Base-by-base conservation (phyloP, 305 asterid species). In the Fraxinus sp. region DNA sequence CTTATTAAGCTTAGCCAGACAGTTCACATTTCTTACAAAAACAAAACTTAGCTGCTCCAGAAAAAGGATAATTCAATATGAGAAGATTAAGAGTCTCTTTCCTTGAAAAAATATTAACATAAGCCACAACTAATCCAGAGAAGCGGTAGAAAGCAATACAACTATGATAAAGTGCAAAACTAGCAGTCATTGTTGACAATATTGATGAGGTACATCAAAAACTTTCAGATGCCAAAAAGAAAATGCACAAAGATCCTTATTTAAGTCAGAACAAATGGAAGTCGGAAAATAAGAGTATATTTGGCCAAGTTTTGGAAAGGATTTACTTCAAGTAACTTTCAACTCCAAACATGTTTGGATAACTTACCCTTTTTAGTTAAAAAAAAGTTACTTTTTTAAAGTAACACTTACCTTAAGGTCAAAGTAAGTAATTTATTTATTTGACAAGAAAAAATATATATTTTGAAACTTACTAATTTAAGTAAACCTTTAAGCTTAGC, bases 191-290 rank as follows among this genome's bases (percentile, higher is more conserved):
- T 33, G 77, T 71, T 4, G 77, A 71, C 4, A 14, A 11, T 33
- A 33, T 5, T 13, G 10, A 71, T 71, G 43, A 70, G 20, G 75
- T 32, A 16, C 36, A 71, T 8, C 43, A 71, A 71, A 71, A 71
- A 71, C 46, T 71, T 71, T 33, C 76, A 71, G 26, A 71, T 71
- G 46, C 22, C 39, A 64, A 13, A 36, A 81, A 41, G 14, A 75
- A 33, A 73, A 52, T 74, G 30, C 66, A 64, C 20, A 71, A 39
- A 20, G n/a, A 13, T 26, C 35, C 46, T 33, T 13, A 18, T 28
- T 37, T 13, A 75, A 55, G 80, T 77, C 57, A 80, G 77, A 26
- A 71, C 72, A 85, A 52, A 85, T 74, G 66, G 75, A 68, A 71
- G 32, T 24, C 68, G 18, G 43, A 78, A 73, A 66, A 81, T 55